Conservation (phyloP, 768 basidiomycete species). For the Naganishia friedmannii region DNA sequence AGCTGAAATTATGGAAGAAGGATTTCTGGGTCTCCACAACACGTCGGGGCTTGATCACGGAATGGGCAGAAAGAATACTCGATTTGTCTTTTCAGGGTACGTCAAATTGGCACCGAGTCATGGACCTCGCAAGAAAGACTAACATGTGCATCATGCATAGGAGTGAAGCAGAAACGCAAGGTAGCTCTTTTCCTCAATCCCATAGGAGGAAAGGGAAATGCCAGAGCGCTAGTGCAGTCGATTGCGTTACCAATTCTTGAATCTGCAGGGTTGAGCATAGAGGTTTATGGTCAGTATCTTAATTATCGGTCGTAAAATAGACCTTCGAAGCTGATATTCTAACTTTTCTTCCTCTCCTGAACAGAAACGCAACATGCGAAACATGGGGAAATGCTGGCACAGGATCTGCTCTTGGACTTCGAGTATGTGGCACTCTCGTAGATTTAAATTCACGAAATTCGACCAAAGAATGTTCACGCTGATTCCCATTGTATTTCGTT, state of each 20-base stretch:
- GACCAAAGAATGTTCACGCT: neutral
- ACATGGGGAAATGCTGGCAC: constrained; percentile 49
- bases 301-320: neutral
- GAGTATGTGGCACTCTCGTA: constrained; percentile 40
- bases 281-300: constrained; percentile 41
- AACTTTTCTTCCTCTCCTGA: neutral
- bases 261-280: constrained; percentile 45
- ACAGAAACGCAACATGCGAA: constrained; percentile 48
- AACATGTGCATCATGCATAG: constrained; percentile 10
- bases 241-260: constrained; percentile 47
- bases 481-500: neutral
- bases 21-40: neutral
- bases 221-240: constrained; percentile 39
- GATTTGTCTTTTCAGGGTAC: constrained; percentile 2
- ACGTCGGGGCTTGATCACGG: neutral
- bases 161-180: constrained; percentile 37
- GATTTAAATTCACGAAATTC: no score
- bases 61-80: constrained; percentile 5
- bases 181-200: constrained; percentile 50
- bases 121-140: neutral
- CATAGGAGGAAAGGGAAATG: constrained; percentile 51
- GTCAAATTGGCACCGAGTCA: neutral
- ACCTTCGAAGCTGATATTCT: neutral
- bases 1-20: constrained; percentile 18
- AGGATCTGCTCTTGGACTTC: constrained; percentile 39